Percentiles rank a stretch among this genome's conserved stretches.
Evolutionary conservation across 2,329 filamentous ascomycete species (phyloP).

Genomic region (Alternaria metachromatica): DNA sequence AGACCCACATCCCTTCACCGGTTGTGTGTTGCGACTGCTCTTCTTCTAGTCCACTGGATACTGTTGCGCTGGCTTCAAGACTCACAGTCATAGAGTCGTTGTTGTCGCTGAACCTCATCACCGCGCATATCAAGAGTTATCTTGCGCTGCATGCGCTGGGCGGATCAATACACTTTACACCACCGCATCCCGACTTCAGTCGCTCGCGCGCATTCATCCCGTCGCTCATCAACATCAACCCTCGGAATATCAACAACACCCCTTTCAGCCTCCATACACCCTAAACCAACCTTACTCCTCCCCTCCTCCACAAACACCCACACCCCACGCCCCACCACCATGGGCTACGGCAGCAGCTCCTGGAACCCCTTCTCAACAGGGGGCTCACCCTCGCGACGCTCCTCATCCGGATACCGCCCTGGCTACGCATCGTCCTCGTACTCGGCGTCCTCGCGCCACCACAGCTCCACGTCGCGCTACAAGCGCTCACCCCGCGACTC

Average conservation of each 20-base stretch:
- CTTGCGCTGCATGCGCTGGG: slow-evolving; percentile 25
- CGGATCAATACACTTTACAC: slow-evolving; percentile 18
- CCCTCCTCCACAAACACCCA: background rate
- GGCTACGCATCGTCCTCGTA: slow-evolving; percentile 41
- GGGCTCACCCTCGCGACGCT: slow-evolving; percentile 23
- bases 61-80: background rate
- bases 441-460: slow-evolving; percentile 37
- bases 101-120: background rate
- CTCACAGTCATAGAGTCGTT: background rate
- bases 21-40: slow-evolving; percentile 10
- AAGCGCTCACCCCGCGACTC: slow-evolving; percentile 77
- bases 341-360: slow-evolving; percentile 31
- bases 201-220: slow-evolving; percentile 10
- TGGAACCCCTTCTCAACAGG: slow-evolving; percentile 45
- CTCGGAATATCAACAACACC: background rate
- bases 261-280: slow-evolving; percentile 9
- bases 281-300: slow-evolving; percentile 18
- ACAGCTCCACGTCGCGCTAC: slow-evolving; percentile 73
- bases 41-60: background rate
- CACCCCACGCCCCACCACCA: slow-evolving; percentile 18
- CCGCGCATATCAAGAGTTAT: background rate
- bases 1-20: slow-evolving; percentile 19
- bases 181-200: slow-evolving; percentile 23
- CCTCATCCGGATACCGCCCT: slow-evolving; percentile 34
- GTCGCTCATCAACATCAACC: slow-evolving; percentile 1